Evolutionary conservation across 768 basidiomycete species (phyloP), one percentile per base, ranked within the genome.

Genomic region (Rhodotorula sphaerocarpa): DNA sequence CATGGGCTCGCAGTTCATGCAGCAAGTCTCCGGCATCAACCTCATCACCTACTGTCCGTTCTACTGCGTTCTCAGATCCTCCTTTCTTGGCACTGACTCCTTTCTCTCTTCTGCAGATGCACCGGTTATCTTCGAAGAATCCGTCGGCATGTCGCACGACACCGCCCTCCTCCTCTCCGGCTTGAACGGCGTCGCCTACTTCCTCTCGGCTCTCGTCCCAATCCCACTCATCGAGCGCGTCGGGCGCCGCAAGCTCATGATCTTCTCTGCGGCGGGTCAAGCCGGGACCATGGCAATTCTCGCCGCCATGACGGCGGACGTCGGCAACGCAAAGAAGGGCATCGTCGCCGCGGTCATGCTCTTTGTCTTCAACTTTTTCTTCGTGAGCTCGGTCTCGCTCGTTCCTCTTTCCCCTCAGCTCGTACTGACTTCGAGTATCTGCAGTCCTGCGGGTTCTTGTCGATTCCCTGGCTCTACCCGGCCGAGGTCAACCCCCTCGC

Each of bases 391-490:
- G 16, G 28, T 25, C 45, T n/a, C 7, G 21, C 42, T 43, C 7
- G 21, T 9, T 27, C 11, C 27, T 47, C 25, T 47, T 10, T 47
- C 25, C 10, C 9, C 14, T 18, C 47, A 7, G n/a, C n/a, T n/a
- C n/a, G 16, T 47, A 5, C 46, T 28, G 11, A n/a, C 23, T n/a
- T 45, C n/a, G 20, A 3, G 7, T 45, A n/a, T 5, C 20, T 18
- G 4, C 46, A 47, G 46, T 27, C 83, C 3, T 74, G 84, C 61
- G 84, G 84, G 1, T 85, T 83, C 82, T 71, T 84, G 44, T 83
- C 83, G 15, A 83, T 84, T 82, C 83, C 84, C 3, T 85, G 84
- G 83, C 76, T 85, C 61, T 84, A 84, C 79, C 83, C 84, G 62
- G 83, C 83, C 23, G 84, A 86, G 73, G 82, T 85, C 28, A 82